Conservation (phyloP, 495 filamentous ascomycete genomes). For the Beverwykella pulmonaria region DNA sequence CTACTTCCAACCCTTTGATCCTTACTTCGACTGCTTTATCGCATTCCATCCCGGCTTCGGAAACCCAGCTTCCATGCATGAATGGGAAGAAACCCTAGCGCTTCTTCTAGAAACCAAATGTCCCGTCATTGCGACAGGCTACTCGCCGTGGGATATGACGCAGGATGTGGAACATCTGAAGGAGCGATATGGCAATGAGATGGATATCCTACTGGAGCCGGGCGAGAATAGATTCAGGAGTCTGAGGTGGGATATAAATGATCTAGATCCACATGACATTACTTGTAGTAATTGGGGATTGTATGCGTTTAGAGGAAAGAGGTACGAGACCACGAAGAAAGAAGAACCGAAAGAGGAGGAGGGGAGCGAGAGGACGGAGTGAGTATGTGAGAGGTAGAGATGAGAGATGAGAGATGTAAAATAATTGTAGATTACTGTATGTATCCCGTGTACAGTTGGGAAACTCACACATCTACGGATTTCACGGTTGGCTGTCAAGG, state of each 20-base stretch:
- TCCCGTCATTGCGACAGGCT: constrained; percentile 90
- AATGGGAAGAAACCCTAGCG: constrained; percentile 90
- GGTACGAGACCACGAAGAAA: constrained; percentile 72
- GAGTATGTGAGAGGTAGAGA: background rate
- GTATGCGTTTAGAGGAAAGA: constrained; percentile 96
- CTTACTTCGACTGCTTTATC: constrained; percentile 95
- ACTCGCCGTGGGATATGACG: constrained; percentile 92
- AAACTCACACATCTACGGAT: background rate
- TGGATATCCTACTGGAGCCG: constrained; percentile 87
- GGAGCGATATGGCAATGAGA: constrained; percentile 80
- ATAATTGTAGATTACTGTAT: constrained; percentile 19
- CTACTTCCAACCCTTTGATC: constrained; percentile 90
- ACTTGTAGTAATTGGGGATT: constrained; percentile 95
- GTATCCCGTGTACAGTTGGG: constrained; percentile 20
- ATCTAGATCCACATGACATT: constrained; percentile 90
- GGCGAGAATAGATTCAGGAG: constrained; percentile 95
- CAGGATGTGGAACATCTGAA: constrained; percentile 87
- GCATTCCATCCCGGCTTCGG: constrained; percentile 95
- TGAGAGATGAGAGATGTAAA: background rate
- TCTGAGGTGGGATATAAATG: constrained; percentile 94
- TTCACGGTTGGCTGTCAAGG: too few species aligned
- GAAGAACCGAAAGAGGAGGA: constrained; percentile 36
- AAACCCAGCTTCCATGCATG: constrained; percentile 86
- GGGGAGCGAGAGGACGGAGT: constrained; percentile 22
- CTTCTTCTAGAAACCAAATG: constrained; percentile 91